Evolutionary conservation across 257 asterid species (phyloP), one percentile per base, ranked within the genome.

Genomic region (Dorcoceras hygrometricum): DNA sequence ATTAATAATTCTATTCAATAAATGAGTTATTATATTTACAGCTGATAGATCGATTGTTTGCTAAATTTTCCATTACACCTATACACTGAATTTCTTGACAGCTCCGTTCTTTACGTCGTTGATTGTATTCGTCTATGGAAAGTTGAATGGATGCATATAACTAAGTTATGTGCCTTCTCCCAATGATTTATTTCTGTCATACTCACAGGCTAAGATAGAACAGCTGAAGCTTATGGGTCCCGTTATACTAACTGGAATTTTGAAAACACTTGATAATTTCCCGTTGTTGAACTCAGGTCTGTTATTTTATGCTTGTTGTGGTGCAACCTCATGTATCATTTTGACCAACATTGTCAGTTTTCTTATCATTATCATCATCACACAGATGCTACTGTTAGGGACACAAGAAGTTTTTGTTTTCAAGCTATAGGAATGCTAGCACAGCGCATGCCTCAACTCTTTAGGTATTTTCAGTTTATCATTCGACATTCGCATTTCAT

Each of bases 351-450:
- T 62, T 29, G 67, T 57, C 68, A 66, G 53, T 24, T 67, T 55
- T 29, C n/a, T 59, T 51, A 65, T 66, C 50, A 66, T 62, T 68
- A 26, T 55, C 53, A 62, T 69, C 60, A 56, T 81, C 24, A 66
- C 73, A 68, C 89, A 93, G 99, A 93, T 86, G 74, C 86, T 24
- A 69, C 83, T 82, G 82, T 86, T 27, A 81, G 90, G 82, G 96
- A 89, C 70, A 88, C 94, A 26, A 88, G 82, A 83, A 82, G 87
- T 63, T 93, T 90, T 75, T 87, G 95, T 72, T 93, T 77, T 78
- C 99, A 88, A 82, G 95, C 99, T 69, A 84, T 93, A 60, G 99
- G 99, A 72, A 83, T 86, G 86, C 97, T 93, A 71, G 96, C 99
- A 62, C 84, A 80, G 58, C 89, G 99, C 34, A 84, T 89, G 99